Evolutionary conservation across 495 filamentous ascomycete species (phyloP), one percentile per base, ranked within the genome.

Genomic region (Aspergillus diversus): DNA sequence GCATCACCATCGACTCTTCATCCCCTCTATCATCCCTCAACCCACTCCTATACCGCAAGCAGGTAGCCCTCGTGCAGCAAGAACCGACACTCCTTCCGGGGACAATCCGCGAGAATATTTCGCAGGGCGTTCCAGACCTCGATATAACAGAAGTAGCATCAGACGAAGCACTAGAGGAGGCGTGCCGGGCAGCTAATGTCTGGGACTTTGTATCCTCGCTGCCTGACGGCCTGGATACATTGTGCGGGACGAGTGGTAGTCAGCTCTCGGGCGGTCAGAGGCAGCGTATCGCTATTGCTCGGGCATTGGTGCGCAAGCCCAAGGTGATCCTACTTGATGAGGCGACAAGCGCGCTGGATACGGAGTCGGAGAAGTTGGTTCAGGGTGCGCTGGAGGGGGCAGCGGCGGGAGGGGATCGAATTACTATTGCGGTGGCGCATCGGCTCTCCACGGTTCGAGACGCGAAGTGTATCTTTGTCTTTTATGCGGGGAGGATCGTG

Each of bases 341-440:
- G 64, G 83, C 86, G 5, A 88, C 86, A 4, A 74, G 73, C 17
- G 83, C 85, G 1, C 69, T 92, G 16, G 89, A 89, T 66, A 73
- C 83, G 1, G 70, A 81, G 60, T 73, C 69, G 0, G 80, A 84
- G 61, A 67, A 67, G 39, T 43, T 76, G 8, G 74, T 80, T 0
- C 76, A 79, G 57, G 56, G 57, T 12, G 77, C 71, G 0, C 59
- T 81, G 9, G 69, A 75, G 7, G 63, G 67, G 27, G 75, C 76
- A 4, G 67, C 75, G 8, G 77, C 78, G 61, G 43, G 61, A 0
- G 57, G 61, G 2, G 56, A 80, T 17, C 58, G 73, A 27, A 79
- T 73, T 15, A 80, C 73, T 4, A 68, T 80, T 58, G 71, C 76
- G 0, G 76, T 80, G 11, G 76, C 76, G n/a, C 77, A 80, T 70